These are phyloP conservation scores for Pyrus betulifolia DNA, from an alignment of 306 rosid genomes.

Conservation along the genomic window DNA sequence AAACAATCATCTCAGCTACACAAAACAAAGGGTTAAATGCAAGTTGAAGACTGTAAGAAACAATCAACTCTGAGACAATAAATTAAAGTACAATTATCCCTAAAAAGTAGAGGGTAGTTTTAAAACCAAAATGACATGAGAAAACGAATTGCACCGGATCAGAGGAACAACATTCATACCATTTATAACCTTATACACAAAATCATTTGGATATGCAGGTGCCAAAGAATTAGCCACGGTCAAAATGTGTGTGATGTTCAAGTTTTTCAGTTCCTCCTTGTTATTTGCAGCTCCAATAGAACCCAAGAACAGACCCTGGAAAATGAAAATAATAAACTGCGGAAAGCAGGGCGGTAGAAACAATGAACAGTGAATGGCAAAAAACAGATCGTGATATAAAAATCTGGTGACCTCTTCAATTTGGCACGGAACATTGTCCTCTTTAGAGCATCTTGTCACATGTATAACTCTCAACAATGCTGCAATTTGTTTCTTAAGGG, in stretches of 20 bases:
- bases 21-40: background rate
- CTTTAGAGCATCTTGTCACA: constrained; percentile 16
- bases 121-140: background rate
- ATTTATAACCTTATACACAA: constrained; percentile 43
- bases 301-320: constrained; percentile 78
- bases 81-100: background rate
- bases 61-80: background rate
- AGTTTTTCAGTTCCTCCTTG: constrained; percentile 41
- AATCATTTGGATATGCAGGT: constrained; percentile 52
- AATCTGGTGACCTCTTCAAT: constrained; percentile 50
- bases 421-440: constrained; percentile 48
- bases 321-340: background rate
- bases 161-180: constrained; percentile 33
- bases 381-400: background rate
- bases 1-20: background rate
- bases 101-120: background rate
- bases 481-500: constrained; percentile 29
- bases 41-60: background rate
- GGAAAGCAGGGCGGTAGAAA: background rate
- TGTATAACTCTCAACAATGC: constrained; percentile 24
- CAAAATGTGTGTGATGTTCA: constrained; percentile 65
- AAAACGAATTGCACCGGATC: background rate
- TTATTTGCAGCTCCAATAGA: constrained; percentile 61
- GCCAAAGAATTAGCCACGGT: constrained; percentile 45
- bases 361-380: background rate